phyloP scores from a whole-genome alignment of 2,329 filamentous ascomycete genomes.

The Penicillium sp. region DNA sequence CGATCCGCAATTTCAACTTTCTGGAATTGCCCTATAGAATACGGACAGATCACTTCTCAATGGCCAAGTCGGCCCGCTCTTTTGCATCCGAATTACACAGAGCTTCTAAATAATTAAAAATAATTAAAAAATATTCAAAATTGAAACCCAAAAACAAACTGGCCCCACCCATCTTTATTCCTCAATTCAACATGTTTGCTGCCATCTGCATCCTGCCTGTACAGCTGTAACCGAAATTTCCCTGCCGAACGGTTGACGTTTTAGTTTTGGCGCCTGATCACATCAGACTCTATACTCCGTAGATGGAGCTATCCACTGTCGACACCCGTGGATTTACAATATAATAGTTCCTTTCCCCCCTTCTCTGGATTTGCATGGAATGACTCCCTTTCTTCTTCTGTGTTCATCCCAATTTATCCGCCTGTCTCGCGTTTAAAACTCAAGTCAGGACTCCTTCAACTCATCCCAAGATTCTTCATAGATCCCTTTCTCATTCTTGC shows the following conservation, averaged over 20 bases:
- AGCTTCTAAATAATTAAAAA: constrained; percentile 7
- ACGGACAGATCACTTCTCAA: constrained; percentile 13
- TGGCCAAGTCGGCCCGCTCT: constrained; percentile 22
- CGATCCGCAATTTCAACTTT: background rate
- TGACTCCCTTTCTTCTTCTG: constrained; percentile 10
- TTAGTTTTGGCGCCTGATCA: constrained; percentile 31
- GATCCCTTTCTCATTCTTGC: constrained; percentile 22
- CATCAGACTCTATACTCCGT: constrained; percentile 27
- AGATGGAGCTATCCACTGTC: constrained; percentile 32
- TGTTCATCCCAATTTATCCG: constrained; percentile 6
- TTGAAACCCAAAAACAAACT: constrained; percentile 3
- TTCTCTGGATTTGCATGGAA: constrained; percentile 13
- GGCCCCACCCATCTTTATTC: constrained; percentile 28
- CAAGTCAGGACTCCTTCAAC: constrained; percentile 1
- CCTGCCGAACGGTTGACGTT: constrained; percentile 31
- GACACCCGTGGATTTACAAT: constrained; percentile 19
- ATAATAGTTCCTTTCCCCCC: constrained; percentile 29
- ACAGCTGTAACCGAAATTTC: constrained; percentile 36
- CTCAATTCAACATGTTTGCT: constrained; percentile 33
- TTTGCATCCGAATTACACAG: constrained; percentile 5
- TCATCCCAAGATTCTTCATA: constrained; percentile 20
- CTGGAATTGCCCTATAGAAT: background rate
- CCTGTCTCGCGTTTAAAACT: constrained; percentile 7
- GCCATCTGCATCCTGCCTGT: constrained; percentile 32
- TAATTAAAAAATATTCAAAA: constrained; percentile 9